phyloP scores from a whole-genome alignment of 2,329 filamentous ascomycete species.

The Sclerotiophoma versabilis region DNA sequence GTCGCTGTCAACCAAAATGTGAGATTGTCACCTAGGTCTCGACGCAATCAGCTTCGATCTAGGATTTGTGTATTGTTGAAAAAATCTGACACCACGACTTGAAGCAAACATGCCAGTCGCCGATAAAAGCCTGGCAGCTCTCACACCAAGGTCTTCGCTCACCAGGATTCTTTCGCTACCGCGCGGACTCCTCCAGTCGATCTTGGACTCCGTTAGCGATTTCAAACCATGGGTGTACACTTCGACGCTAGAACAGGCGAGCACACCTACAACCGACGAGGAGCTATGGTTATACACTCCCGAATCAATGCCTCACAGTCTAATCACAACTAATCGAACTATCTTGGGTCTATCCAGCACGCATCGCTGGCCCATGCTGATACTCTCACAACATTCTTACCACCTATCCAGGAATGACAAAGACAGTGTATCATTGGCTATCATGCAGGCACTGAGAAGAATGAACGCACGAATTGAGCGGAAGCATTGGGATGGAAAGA shows the following conservation, averaged over 20 bases:
- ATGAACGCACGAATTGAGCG: background rate
- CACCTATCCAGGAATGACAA: background rate
- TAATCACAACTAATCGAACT: background rate
- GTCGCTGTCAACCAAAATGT: background rate
- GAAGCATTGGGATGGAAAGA: background rate
- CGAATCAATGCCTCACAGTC: background rate
- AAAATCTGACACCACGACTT: background rate
- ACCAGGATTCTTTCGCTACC: background rate
- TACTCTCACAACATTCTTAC: conserved; percentile 1
- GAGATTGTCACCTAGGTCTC: background rate
- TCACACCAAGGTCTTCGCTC: background rate
- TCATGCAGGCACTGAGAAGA: conserved; percentile 6
- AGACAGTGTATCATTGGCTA: background rate
- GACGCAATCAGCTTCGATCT: background rate
- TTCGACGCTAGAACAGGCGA: background rate
- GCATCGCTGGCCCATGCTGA: background rate
- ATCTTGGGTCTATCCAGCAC: background rate
- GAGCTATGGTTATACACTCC: background rate
- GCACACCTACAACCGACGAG: background rate
- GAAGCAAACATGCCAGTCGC: background rate
- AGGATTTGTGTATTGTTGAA: background rate
- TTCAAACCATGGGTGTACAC: conserved; percentile 1
- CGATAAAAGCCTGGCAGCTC: background rate
- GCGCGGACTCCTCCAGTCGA: background rate
- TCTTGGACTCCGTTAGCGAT: background rate